Conservation (phyloP, 2,329 filamentous ascomycete species). For the Ceratocystis smalleyi region DNA sequence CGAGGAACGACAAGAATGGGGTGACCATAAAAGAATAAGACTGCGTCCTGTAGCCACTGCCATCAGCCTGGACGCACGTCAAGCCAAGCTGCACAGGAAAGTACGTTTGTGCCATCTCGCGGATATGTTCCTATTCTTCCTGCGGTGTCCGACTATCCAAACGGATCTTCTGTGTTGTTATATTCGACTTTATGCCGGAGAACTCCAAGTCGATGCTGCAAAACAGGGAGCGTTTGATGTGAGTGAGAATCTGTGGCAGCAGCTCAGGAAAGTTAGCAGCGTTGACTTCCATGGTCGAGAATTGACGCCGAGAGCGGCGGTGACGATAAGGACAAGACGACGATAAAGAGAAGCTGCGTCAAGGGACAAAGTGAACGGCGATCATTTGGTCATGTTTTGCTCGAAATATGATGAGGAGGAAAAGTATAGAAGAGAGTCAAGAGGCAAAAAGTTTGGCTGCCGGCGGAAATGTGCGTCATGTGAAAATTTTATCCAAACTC, state of each 20-base stretch:
- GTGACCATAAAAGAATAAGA: slow-evolving; percentile 24
- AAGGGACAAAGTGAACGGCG: too few relatives aligned
- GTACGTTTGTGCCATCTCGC: slow-evolving; percentile 22
- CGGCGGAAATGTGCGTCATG: not conserved
- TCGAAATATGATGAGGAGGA: too few relatives aligned
- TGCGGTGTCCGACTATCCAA: slow-evolving; percentile 8
- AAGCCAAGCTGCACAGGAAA: slow-evolving; percentile 26
- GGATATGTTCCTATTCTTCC: slow-evolving; percentile 22
- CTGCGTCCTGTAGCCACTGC: slow-evolving; percentile 19
- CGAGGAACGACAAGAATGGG: slow-evolving; percentile 19
- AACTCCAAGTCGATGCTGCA: slow-evolving; percentile 28
- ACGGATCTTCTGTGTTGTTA: not conserved
- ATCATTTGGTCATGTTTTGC: too few relatives aligned
- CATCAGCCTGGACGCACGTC: slow-evolving; percentile 21
- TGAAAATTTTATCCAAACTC: not conserved
- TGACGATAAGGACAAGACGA: not conserved
- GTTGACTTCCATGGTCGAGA: slow-evolving; percentile 18
- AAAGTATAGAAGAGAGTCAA: too few relatives aligned
- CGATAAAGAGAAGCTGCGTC: too few relatives aligned
- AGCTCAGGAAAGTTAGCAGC: slow-evolving; percentile 18
- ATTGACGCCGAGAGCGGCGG: not conserved
- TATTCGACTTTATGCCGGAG: slow-evolving; percentile 22
- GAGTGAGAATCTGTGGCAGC: slow-evolving; percentile 22
- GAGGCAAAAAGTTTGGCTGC: not conserved
- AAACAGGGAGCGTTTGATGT: slow-evolving; percentile 22